Conservation (phyloP, 2,329 filamentous ascomycete species). For the Zelopaecilomyces penicillatus region DNA sequence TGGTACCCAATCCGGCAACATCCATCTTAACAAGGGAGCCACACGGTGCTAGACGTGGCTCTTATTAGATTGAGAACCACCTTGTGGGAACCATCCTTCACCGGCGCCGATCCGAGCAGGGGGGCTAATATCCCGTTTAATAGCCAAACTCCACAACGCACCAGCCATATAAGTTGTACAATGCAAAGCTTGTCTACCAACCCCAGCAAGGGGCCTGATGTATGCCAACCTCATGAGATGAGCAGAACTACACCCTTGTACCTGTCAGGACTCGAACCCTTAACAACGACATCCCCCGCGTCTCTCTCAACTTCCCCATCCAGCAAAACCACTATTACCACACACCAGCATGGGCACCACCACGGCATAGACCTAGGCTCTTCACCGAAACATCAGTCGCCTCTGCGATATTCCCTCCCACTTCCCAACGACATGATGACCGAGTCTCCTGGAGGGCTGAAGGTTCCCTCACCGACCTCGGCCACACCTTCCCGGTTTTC, state of each 20-base stretch:
- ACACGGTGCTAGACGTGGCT: too few relatives aligned
- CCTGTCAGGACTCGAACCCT: background rate
- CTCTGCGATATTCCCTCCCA: conserved; percentile 21
- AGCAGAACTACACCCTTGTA: background rate
- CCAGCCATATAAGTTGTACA: conserved; percentile 1
- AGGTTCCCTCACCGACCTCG: conserved; percentile 10
- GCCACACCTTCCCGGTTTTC: conserved; percentile 31
- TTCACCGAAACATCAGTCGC: conserved; percentile 20
- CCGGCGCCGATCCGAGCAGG: too few relatives aligned
- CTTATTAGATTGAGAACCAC: too few relatives aligned
- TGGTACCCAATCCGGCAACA: too few relatives aligned
- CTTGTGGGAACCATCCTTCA: too few relatives aligned
- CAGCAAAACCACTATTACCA: conserved; percentile 1
- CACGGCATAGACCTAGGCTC: conserved; percentile 19
- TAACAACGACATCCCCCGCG: background rate
- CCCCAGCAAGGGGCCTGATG: conserved; percentile 7
- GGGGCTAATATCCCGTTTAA: conserved; percentile 8
- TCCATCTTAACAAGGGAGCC: too few relatives aligned
- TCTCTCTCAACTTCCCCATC: background rate
- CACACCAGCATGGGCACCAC: conserved; percentile 8
- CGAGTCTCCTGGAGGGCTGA: conserved; percentile 1
- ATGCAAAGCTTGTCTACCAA: conserved; percentile 7
- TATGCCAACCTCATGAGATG: background rate
- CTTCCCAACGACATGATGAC: too few relatives aligned
- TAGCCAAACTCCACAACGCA: conserved; percentile 6